These are phyloP conservation scores for Aspergillus sp. DNA, from an alignment of 2,329 filamentous ascomycete genomes.

Conservation along the genomic window DNA sequence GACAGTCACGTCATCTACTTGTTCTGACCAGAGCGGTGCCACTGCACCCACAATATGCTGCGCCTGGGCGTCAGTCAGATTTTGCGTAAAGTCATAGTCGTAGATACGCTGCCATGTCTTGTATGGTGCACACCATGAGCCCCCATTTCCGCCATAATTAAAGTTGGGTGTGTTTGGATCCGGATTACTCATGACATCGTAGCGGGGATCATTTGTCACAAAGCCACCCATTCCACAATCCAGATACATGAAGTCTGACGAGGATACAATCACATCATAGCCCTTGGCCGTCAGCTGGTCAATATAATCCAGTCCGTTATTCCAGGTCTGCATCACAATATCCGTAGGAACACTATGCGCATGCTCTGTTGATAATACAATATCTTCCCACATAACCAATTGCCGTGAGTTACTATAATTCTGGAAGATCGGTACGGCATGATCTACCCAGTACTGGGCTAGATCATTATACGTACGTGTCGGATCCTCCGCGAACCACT, in stretches of 20 bases:
- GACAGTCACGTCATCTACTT: conserved; percentile 56
- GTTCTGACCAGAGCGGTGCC: conserved; percentile 57
- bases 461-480: conserved; percentile 56
- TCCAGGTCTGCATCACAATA: conserved; percentile 59
- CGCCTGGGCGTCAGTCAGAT: conserved; percentile 51
- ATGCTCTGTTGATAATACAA: conserved; percentile 48
- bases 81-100: conserved; percentile 58
- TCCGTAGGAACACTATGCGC: conserved; percentile 53
- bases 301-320: conserved; percentile 56
- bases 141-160: conserved; percentile 58
- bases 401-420: conserved; percentile 47
- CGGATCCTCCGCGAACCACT: conserved; percentile 55
- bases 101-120: conserved; percentile 65
- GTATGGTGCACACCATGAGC: conserved; percentile 61
- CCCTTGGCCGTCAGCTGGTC: conserved; percentile 53
- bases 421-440: conserved; percentile 54
- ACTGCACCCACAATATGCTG: conserved; percentile 55
- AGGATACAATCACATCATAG: conserved; percentile 60
- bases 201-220: conserved; percentile 58
- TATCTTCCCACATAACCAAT: conserved; percentile 61
- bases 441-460: conserved; percentile 58
- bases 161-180: conserved; percentile 50
- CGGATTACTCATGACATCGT: conserved; percentile 58
- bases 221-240: conserved; percentile 59
- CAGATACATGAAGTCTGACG: conserved; percentile 58